Percentiles rank a stretch among this genome's conserved stretches.
phyloP scores from a whole-genome alignment of 495 filamentous ascomycete genomes.

The Aspergillus indologenus region DNA sequence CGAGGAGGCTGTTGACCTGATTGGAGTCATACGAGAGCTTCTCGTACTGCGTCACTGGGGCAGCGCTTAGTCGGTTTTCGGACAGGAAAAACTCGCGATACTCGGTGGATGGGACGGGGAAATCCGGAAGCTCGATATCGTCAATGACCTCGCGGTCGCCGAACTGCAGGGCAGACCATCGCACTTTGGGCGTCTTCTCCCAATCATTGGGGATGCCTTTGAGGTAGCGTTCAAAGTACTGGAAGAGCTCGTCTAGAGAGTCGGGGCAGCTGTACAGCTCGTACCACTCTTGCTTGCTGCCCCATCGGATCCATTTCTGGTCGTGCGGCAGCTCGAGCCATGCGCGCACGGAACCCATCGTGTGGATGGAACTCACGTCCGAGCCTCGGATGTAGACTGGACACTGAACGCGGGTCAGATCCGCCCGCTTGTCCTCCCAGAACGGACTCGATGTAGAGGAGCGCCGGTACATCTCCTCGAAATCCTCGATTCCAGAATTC shows the following conservation, averaged over 20 bases:
- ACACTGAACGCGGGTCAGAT: slow-evolving; percentile 22
- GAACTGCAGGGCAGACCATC: slow-evolving; percentile 28
- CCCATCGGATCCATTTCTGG: slow-evolving; percentile 33
- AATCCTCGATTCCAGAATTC: slow-evolving; percentile 29
- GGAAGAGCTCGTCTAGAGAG: slow-evolving; percentile 24
- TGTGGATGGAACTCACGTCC: slow-evolving; percentile 32
- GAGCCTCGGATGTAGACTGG: slow-evolving; percentile 31
- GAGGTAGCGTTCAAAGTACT: slow-evolving; percentile 41
- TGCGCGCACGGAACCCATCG: slow-evolving; percentile 36
- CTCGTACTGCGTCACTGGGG: neutral
- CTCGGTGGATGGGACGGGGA: slow-evolving; percentile 31
- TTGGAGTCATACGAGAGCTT: slow-evolving; percentile 27
- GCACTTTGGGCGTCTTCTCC: slow-evolving; percentile 39
- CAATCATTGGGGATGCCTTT: slow-evolving; percentile 39
- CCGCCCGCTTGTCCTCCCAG: slow-evolving; percentile 30
- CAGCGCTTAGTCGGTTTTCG: slow-evolving; percentile 6
- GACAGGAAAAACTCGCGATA: slow-evolving; percentile 28
- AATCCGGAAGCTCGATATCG: slow-evolving; percentile 28
- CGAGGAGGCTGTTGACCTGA: slow-evolving; percentile 16
- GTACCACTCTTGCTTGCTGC: slow-evolving; percentile 40
- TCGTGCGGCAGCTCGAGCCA: slow-evolving; percentile 27
- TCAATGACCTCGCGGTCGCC: slow-evolving; percentile 23
- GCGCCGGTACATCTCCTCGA: slow-evolving; percentile 29
- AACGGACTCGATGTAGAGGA: slow-evolving; percentile 21
- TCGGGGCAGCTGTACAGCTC: slow-evolving; percentile 31